Base-by-base conservation (phyloP, 108 stramenopile species). In the Nitzschia sp. region DNA sequence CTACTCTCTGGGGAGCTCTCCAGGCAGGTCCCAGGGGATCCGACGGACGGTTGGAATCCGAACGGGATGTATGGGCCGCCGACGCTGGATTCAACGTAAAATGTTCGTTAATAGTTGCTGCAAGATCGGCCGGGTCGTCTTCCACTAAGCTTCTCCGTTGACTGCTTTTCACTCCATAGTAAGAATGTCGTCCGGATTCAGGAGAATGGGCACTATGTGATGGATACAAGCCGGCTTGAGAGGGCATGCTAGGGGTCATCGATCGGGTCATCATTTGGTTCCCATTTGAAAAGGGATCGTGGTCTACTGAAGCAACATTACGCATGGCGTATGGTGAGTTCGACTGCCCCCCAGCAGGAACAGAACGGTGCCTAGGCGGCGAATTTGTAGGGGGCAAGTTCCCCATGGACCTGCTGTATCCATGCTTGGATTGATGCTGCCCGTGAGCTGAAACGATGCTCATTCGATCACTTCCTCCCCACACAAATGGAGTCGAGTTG, bases 141-240 rank as follows among this genome's bases (percentile, higher is more conserved):
- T 64, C 71, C 11, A 58, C 68, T 51, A 68, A 55, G 59, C 66
- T 72, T 53, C 19, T 59, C 45, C 17, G 42, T 21, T 46, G 49
- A n/a, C n/a, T 42, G 49, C 55, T 63, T 29, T 62, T 18, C 23
- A 42, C 61, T 29, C 68, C 70, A 63, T 61, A 78, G 25, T 45
- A 62, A 2, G 61, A 62, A 38, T 6, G 38, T 13, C 38, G 38
- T 42, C 9, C 13, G 38, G 38, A n/a, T n/a, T n/a, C n/a, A n/a
- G n/a, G n/a, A n/a, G n/a, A n/a, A n/a, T n/a, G n/a, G n/a, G n/a
- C n/a, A n/a, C n/a, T n/a, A n/a, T n/a, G n/a, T n/a, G n/a, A n/a
- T n/a, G n/a, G n/a, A n/a, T n/a, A n/a, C n/a, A n/a, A n/a, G n/a
- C n/a, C n/a, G 38, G 38, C 38, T 42, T 8, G 11, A 15, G 38